Percentiles rank a stretch among this genome's conserved stretches.
These are phyloP conservation scores for Hymenoscyphus infarciens DNA, from an alignment of 2,329 filamentous ascomycete species.

Conservation along the genomic window DNA sequence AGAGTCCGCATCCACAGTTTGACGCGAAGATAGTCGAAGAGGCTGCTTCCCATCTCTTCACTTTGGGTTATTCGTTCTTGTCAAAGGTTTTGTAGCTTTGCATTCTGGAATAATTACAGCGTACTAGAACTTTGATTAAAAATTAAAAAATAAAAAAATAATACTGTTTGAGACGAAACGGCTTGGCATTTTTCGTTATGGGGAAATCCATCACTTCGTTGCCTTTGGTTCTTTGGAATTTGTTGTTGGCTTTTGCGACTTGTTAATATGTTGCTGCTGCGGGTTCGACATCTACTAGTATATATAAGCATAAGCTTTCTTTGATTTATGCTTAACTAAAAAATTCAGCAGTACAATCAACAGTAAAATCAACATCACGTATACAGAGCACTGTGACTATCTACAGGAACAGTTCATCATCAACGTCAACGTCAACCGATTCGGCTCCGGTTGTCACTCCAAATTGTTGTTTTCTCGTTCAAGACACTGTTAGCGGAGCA, in stretches of 20 bases:
- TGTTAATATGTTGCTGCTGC: neutral
- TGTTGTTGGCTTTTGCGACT: neutral
- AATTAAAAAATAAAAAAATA: too few relatives aligned
- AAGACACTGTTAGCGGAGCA: slow-evolving; percentile 16
- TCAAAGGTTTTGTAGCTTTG: too few relatives aligned
- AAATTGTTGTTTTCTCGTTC: slow-evolving; percentile 18
- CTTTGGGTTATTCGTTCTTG: too few relatives aligned
- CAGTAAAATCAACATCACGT: too few relatives aligned
- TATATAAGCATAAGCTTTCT: neutral
- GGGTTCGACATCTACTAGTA: neutral
- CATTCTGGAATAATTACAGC: too few relatives aligned
- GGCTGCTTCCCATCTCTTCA: too few relatives aligned
- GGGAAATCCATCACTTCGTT: neutral
- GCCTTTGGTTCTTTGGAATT: neutral
- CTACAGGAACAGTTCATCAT: neutral
- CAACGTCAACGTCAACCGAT: neutral
- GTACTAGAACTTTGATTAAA: too few relatives aligned
- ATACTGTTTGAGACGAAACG: too few relatives aligned
- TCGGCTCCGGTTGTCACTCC: neutral
- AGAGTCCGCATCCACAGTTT: too few relatives aligned
- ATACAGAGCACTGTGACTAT: neutral
- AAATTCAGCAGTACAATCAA: neutral
- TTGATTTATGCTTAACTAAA: neutral
- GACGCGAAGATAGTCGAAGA: too few relatives aligned
- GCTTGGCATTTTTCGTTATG: neutral